Percentiles rank a stretch among this genome's conserved stretches.
phyloP scores from a whole-genome alignment of 2,329 filamentous ascomycete genomes.

The Zymoseptoria pseudotritici region DNA sequence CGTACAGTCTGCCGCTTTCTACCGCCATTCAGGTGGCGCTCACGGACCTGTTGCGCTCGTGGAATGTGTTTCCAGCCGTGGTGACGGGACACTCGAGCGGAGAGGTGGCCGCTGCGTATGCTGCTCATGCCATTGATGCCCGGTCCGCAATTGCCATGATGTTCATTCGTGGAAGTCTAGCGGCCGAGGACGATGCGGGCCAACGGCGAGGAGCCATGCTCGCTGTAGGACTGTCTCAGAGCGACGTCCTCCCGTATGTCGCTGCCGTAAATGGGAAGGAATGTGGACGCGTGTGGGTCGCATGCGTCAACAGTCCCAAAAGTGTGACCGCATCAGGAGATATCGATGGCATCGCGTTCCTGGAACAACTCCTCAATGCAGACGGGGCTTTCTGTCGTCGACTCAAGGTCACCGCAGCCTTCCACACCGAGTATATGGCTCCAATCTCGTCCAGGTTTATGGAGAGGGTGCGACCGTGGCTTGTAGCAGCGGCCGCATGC shows the following conservation, averaged over 20 bases:
- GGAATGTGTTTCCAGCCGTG: constrained; percentile 13
- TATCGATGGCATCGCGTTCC: constrained; percentile 20
- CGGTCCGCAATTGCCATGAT: not conserved
- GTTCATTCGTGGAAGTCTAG: not conserved
- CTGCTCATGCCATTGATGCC: not conserved
- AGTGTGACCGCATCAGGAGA: constrained; percentile 43
- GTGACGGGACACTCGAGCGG: constrained; percentile 26
- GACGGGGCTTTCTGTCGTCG: not conserved
- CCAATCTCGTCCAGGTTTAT: not conserved
- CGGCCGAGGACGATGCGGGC: not conserved
- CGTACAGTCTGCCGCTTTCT: constrained; percentile 35
- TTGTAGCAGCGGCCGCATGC: not conserved
- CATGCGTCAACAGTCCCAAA: constrained; percentile 29
- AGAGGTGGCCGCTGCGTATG: not conserved
- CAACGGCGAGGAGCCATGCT: not conserved
- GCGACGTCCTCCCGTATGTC: too few species aligned
- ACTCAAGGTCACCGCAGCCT: not conserved
- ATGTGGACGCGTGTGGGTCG: not conserved
- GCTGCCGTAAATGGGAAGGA: not conserved
- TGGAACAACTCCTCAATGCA: constrained; percentile 18
- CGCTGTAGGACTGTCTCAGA: not conserved
- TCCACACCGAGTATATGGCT: not conserved
- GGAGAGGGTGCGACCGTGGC: not conserved
- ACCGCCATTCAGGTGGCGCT: constrained; percentile 50
- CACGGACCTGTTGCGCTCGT: constrained; percentile 32